phyloP scores from a whole-genome alignment of 345 rosid species.

The Microcos paniculata region DNA sequence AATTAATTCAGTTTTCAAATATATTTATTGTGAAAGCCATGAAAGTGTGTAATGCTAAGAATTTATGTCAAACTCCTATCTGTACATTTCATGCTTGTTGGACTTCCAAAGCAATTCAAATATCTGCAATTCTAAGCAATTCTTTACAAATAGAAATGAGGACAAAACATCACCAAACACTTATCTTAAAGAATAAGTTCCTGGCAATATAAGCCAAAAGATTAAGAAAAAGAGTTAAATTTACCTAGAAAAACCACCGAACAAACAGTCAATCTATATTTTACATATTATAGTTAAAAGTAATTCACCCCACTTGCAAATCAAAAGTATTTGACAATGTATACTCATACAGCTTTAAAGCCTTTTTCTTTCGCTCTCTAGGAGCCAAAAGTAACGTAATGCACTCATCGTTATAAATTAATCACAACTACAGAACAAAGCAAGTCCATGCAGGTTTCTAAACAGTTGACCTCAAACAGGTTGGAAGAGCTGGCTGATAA shows the following conservation, averaged over 20 bases:
- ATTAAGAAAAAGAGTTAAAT: background rate
- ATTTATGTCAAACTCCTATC: background rate
- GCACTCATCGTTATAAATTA: background rate
- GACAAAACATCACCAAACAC: background rate
- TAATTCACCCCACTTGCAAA: background rate
- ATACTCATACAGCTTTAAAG: background rate
- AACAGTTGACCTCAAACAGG: background rate
- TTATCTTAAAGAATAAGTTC: background rate
- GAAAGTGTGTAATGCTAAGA: background rate
- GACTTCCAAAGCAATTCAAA: background rate
- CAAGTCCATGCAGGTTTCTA: background rate
- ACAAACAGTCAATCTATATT: background rate
- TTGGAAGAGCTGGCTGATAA: background rate
- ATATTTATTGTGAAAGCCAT: background rate
- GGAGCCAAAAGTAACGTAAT: background rate
- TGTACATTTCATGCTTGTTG: background rate
- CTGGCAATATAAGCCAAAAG: background rate
- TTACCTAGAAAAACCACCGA: background rate
- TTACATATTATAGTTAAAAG: background rate
- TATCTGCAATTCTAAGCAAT: background rate
- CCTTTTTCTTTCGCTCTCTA: background rate
- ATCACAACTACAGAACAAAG: constrained; percentile 1
- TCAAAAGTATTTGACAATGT: background rate
- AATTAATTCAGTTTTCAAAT: background rate
- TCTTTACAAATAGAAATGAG: background rate